phyloP scores from a whole-genome alignment of 2,329 filamentous ascomycete species.

The Tolypocladium nubicola region DNA sequence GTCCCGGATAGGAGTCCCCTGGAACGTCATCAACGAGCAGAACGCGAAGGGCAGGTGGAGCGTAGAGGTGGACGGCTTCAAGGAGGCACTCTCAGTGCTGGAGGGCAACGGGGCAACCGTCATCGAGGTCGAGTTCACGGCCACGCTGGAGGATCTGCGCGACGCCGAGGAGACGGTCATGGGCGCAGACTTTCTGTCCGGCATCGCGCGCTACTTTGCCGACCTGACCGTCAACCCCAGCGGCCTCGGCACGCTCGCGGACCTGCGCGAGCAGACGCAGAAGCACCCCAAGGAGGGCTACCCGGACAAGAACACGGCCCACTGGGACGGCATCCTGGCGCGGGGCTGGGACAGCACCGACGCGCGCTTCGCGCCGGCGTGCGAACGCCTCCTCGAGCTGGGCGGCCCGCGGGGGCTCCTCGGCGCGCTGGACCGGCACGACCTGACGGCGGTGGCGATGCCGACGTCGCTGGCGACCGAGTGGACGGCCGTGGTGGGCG shows the following conservation, averaged over 20 bases:
- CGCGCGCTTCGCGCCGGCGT: slow-evolving; percentile 38
- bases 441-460: slow-evolving; percentile 49
- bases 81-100: slow-evolving; percentile 38
- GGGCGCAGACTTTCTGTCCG: slow-evolving; percentile 46
- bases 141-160: neutral
- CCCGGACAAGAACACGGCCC: slow-evolving; percentile 45
- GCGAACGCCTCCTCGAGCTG: slow-evolving; percentile 37
- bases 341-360: slow-evolving; percentile 44
- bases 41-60: slow-evolving; percentile 6
- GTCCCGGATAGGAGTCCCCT: slow-evolving; percentile 51
- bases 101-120: slow-evolving; percentile 45
- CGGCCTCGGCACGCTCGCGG: slow-evolving; percentile 39
- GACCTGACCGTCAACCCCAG: slow-evolving; percentile 42
- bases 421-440: slow-evolving; percentile 42
- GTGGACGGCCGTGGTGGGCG: slow-evolving; percentile 11
- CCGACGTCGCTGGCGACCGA: slow-evolving; percentile 30
- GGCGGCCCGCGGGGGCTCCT: slow-evolving; percentile 50
- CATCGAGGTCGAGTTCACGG: slow-evolving; percentile 37
- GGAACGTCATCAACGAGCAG: slow-evolving; percentile 40
- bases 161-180: slow-evolving; percentile 29
- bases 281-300: slow-evolving; percentile 42
- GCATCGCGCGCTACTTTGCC: slow-evolving; percentile 45
- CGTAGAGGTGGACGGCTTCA: slow-evolving; percentile 35
- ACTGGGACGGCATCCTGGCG: slow-evolving; percentile 42
- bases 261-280: slow-evolving; percentile 46